Evolutionary conservation across 257 asterid species (phyloP).

Genomic region (Handroanthus guayacan): DNA sequence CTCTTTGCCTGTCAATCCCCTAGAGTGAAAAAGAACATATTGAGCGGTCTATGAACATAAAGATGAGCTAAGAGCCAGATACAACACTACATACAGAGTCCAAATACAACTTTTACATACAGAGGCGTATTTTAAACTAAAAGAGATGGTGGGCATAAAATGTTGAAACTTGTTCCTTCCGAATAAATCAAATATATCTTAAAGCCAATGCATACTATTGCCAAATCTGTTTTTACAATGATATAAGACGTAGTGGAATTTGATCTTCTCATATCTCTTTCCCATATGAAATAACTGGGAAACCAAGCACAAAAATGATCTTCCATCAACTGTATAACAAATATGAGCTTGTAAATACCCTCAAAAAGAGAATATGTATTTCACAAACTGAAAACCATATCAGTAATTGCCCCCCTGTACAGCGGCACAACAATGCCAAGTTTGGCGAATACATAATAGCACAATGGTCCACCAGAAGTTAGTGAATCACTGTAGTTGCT

Average conservation of each 20-base stretch:
- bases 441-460: background rate
- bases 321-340: too few relatives aligned
- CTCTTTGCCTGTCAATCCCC: conserved; percentile 53
- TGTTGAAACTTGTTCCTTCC: background rate
- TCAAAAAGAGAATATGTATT: too few relatives aligned
- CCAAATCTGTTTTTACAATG: too few relatives aligned
- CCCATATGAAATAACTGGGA: too few relatives aligned
- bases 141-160: background rate
- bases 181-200: background rate
- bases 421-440: background rate
- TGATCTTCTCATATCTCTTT: too few relatives aligned
- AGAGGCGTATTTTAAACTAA: background rate
- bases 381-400: background rate
- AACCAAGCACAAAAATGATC: too few relatives aligned
- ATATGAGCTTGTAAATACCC: too few relatives aligned
- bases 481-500: background rate
- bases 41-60: background rate
- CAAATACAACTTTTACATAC: background rate
- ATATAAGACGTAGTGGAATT: too few relatives aligned
- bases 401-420: background rate
- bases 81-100: background rate
- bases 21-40: conserved; percentile 31
- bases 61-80: conserved; percentile 26
- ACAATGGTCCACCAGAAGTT: background rate
- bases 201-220: too few relatives aligned